Percentiles rank a stretch among this genome's conserved stretches.
Evolutionary conservation across 169 alveolate genomes (phyloP).

Genomic region (Theileria parva): DNA sequence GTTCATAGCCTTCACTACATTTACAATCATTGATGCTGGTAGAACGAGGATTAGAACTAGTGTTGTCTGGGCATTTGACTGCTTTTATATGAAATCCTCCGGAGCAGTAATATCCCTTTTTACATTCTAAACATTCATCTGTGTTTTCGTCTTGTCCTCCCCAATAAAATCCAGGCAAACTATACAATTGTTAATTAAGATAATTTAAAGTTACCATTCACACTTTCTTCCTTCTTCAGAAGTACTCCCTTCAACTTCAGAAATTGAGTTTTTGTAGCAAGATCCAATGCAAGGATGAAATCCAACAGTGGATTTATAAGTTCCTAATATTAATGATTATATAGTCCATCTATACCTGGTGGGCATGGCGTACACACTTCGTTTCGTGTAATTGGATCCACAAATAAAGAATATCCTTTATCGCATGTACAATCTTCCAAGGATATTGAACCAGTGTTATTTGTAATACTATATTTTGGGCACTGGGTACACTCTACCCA

Average conservation of each 20-base stretch:
- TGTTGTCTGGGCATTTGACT: conserved; percentile 69
- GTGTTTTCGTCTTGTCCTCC: conserved; percentile 11
- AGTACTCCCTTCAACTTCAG: conserved; percentile 52
- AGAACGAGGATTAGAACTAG: conserved; percentile 65
- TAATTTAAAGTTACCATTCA: conserved; percentile 58
- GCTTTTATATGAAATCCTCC: conserved; percentile 69
- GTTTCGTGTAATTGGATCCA: conserved; percentile 16
- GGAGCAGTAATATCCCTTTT: conserved; percentile 70
- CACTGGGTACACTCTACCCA: conserved; percentile 60
- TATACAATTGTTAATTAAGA: neutral
- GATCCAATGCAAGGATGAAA: conserved; percentile 61
- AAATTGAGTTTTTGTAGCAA: conserved; percentile 56
- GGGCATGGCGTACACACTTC: conserved; percentile 64
- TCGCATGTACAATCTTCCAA: conserved; percentile 73
- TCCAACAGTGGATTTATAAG: conserved; percentile 65
- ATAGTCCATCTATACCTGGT: neutral
- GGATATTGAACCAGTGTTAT: conserved; percentile 67
- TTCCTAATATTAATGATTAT: conserved; percentile 21
- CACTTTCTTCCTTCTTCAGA: conserved; percentile 51
- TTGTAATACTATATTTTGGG: conserved; percentile 58
- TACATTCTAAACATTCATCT: conserved; percentile 54
- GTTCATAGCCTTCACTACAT: conserved; percentile 74
- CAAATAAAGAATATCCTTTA: conserved; percentile 59
- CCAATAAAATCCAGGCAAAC: conserved; percentile 67
- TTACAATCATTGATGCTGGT: conserved; percentile 64